Base-by-base conservation (phyloP, 1,139 yeast species). In the Nadsonia commutata region DNA sequence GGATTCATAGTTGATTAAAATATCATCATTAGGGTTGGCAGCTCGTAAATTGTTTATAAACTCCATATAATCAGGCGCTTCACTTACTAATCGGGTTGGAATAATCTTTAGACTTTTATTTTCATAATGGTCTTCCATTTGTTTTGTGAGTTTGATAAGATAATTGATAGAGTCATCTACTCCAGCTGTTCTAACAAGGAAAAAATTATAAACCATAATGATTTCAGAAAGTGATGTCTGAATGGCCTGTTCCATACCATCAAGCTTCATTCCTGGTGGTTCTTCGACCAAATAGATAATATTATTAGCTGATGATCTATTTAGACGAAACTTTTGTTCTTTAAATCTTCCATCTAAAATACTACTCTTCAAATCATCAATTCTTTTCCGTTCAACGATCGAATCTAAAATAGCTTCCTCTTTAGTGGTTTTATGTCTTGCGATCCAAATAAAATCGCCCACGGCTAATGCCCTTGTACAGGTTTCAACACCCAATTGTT, bases 361-460 rank as follows among this genome's bases (percentile, higher is more conserved):
- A 43, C 95, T 83, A 40, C 70, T 58, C 0, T 82, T 80, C 54
- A 93, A 70, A 65, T 93, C 99, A 56, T 84, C 95, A 39, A 86
- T 62, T 46, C 95, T 66, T 60, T 93, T 93, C 37, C 99, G 70
- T 60, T 93, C 99, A 45, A 93, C 71, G 21, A 90, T 80, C 49
- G 74, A 78, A 55, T 88, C 84, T 18, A 93, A 61, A 1, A 84
- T 79, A 2, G 79, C 86, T 46, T 78, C 79, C 46, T 71, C 70
- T 1, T 72, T 70, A 0, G 83, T 74, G 0, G 49, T 53, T 43
- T 64, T 71, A 55, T 86, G 72, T 47, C 71, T 70, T 0, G 96
- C 98, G 2, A 86, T 70, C 98, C 98, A 93, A 8, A 82, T 53
- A 1, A 80, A 78, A 65, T 93, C 99, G 1, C 98, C 97, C 1